Evolutionary conservation across 148 eudicot species (phyloP), one percentile per base, ranked within the genome.

Genomic region (Heliosperma pusillum): DNA sequence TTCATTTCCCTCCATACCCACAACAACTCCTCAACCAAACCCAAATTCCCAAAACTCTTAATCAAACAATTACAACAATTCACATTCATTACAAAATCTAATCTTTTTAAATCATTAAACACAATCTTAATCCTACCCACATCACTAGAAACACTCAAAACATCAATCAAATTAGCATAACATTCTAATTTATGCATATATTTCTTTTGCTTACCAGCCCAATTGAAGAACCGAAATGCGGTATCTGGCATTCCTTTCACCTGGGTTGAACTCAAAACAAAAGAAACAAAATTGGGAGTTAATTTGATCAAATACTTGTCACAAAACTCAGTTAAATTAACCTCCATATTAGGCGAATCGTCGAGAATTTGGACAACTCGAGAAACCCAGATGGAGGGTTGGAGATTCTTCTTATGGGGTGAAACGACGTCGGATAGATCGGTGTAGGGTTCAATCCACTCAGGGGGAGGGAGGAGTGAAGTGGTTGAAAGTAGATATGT

Each of bases 21-120:
- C 86, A 95, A 82, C 82, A 95, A 80, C 45, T 95, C 97, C 82
- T 95, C 99, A 71, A 94, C 92, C 97, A 90, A 89, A 10, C 97
- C 98, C 24, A 83, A 68, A 78, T 83, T 85, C 60, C 98, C 98
- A 77, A 94, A 90, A 73, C 88, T 85, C 83, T 84, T 89, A 68
- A 94, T 90, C 89, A 94, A 89, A 47, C 89, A 86, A 89, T 91
- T 94, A 3, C 82, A 91, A 9, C 85, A 78, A 17, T 70, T 69
- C 17, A 85, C 82, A 81, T 72, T 84, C 81, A 95, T 81, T 30
- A 83, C 80, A 72, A 92, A 83, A 9, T 86, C 86, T 78, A 64
- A 79, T 53, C 77, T 74, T 79, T 84, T 90, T 65, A 89, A 79
- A 69, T 74, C 80, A 66, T 78, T 69, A 84, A 90, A 95, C 40